Conservation (phyloP, 768 basidiomycete species). For the Mycena galopus region DNA sequence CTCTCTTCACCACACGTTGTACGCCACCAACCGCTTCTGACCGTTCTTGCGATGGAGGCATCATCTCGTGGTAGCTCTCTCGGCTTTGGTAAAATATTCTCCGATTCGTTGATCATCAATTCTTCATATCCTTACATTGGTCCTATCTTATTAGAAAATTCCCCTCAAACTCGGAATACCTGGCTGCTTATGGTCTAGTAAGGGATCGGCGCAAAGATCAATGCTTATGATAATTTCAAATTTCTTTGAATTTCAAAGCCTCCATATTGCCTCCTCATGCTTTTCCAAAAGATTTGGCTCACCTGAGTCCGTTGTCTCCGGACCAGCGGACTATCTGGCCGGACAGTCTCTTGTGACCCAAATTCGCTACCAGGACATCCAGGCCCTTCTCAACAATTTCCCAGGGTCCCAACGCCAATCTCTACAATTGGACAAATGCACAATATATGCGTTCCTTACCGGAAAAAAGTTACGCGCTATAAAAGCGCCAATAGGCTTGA, state of each 20-base stretch:
- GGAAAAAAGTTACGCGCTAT: slow-evolving; percentile 6
- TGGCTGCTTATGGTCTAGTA: not conserved
- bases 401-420: not conserved
- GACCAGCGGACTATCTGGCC: not conserved
- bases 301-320: no score
- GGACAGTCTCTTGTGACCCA: not conserved
- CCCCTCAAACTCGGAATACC: not conserved
- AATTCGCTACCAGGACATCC: not conserved
- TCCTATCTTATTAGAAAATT: not conserved
- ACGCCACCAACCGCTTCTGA: slow-evolving; percentile 31
- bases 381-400: slow-evolving; percentile 9
- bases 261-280: not conserved
- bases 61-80: slow-evolving; percentile 19
- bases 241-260: not conserved
- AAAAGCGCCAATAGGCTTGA: not conserved
- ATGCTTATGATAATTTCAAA: not conserved
- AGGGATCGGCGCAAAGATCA: no score
- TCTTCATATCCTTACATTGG: not conserved
- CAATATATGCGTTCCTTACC: not conserved
- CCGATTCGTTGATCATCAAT: not conserved
- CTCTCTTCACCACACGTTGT: slow-evolving; percentile 15
- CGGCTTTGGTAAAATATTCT: not conserved
- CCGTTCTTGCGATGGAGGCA: slow-evolving; percentile 14
- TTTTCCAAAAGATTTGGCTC: not conserved
- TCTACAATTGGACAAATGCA: slow-evolving; percentile 13